Percentiles rank a stretch among this genome's conserved stretches.
phyloP scores from a whole-genome alignment of 2,329 filamentous ascomycete genomes.

The Epichloe scottii region DNA sequence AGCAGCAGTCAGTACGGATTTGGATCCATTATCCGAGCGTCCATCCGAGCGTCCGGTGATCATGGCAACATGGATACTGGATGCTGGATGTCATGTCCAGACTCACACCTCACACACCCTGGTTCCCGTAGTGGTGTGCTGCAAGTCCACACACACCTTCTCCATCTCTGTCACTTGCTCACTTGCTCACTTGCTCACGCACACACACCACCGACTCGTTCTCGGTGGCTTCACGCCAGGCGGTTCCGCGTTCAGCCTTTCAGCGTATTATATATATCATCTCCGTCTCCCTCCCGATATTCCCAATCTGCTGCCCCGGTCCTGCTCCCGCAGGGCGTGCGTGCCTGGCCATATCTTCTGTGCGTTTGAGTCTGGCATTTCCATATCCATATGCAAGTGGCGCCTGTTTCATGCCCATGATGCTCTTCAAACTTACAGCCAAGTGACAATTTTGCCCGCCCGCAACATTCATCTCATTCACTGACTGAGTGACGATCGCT shows the following conservation, averaged over 20 bases:
- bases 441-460: not conserved
- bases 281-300: constrained; percentile 1
- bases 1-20: too few relatives aligned
- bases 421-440: not conserved
- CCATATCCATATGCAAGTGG: not conserved
- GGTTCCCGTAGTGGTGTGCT: not conserved
- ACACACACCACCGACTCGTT: not conserved
- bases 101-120: not conserved
- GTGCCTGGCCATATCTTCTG: constrained; percentile 1
- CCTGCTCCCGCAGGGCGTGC: constrained; percentile 7
- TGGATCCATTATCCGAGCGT: too few relatives aligned
- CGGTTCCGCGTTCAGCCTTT: not conserved
- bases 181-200: not conserved
- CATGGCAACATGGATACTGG: too few relatives aligned
- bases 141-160: not conserved
- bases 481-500: not conserved
- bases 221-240: not conserved
- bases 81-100: not conserved
- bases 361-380: not conserved
- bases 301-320: not conserved
- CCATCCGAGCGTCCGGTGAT: not conserved
- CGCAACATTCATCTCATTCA: not conserved
- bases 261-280: constrained; percentile 4
- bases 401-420: not conserved
- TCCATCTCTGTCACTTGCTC: not conserved